phyloP scores from a whole-genome alignment of 164 flowering plant species.

The Dillenia suffruticosa region DNA sequence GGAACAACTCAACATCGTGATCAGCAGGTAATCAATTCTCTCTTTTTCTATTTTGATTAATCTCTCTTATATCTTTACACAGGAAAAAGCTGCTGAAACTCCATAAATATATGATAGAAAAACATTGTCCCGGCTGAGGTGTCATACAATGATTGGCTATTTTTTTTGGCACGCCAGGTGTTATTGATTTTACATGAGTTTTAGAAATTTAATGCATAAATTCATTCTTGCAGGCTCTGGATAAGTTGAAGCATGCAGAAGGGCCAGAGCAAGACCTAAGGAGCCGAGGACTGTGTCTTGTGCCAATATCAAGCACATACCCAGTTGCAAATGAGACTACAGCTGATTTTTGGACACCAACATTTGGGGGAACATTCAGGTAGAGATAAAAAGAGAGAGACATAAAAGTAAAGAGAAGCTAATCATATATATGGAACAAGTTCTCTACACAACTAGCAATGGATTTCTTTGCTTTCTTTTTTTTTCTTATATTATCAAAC shows the following conservation, averaged over 20 bases:
- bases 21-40: conserved; percentile 34
- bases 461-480: too few species aligned
- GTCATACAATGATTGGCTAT: too few species aligned
- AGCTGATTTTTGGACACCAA: conserved; percentile 66
- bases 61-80: background rate
- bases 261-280: conserved; percentile 42
- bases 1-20: conserved; percentile 26
- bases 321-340: conserved; percentile 54
- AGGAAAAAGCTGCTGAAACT: too few species aligned
- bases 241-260: conserved; percentile 31
- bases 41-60: background rate
- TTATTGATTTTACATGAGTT: too few species aligned
- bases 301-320: conserved; percentile 63
- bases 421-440: too few species aligned
- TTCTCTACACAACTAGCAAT: too few species aligned
- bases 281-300: conserved; percentile 64
- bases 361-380: conserved; percentile 49
- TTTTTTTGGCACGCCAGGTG: too few species aligned
- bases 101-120: too few species aligned
- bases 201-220: background rate
- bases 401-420: conserved; percentile 1
- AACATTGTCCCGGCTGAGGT: too few species aligned
- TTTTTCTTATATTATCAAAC: too few species aligned
- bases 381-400: conserved; percentile 14
- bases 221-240: conserved; percentile 14